Percentiles rank a stretch among this genome's conserved stretches.
These are phyloP conservation scores for Byssothecium circinans DNA, from an alignment of 2,329 filamentous ascomycete genomes.

Conservation along the genomic window DNA sequence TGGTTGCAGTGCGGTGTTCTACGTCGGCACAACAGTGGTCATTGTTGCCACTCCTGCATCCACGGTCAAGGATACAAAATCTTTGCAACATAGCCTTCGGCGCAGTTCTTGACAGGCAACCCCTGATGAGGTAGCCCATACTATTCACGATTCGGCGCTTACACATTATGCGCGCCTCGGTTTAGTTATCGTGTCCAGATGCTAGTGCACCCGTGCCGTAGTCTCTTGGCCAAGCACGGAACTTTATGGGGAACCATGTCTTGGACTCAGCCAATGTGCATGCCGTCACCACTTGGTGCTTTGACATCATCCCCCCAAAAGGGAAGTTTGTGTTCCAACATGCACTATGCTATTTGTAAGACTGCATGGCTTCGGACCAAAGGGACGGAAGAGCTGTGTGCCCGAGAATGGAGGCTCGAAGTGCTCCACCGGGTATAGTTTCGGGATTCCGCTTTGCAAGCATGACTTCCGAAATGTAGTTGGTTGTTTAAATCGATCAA, in stretches of 20 bases:
- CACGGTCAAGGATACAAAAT: not conserved
- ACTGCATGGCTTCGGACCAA: not conserved
- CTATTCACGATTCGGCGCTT: not conserved
- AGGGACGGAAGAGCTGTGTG: not conserved
- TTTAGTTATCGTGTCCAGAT: not conserved
- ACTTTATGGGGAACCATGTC: slow-evolving; percentile 38
- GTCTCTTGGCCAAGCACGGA: slow-evolving; percentile 8
- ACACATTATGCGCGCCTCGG: not conserved
- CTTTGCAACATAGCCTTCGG: not conserved
- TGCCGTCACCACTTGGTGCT: not conserved
- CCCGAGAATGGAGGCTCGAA: not conserved
- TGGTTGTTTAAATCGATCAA: slow-evolving; percentile 1
- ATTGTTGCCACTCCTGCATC: no score
- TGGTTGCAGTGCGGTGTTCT: no score
- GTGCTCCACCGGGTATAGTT: slow-evolving; percentile 5
- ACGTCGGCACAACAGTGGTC: no score
- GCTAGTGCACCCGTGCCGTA: not conserved
- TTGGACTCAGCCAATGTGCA: not conserved
- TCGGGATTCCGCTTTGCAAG: slow-evolving; percentile 22
- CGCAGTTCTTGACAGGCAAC: not conserved
- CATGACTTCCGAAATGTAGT: slow-evolving; percentile 20
- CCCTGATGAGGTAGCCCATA: not conserved
- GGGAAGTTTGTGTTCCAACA: not conserved
- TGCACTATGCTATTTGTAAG: not conserved
- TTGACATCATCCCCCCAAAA: slow-evolving; percentile 6